phyloP scores from a whole-genome alignment of 2,329 filamentous ascomycete genomes.

The Nigrospora sphaerica region DNA sequence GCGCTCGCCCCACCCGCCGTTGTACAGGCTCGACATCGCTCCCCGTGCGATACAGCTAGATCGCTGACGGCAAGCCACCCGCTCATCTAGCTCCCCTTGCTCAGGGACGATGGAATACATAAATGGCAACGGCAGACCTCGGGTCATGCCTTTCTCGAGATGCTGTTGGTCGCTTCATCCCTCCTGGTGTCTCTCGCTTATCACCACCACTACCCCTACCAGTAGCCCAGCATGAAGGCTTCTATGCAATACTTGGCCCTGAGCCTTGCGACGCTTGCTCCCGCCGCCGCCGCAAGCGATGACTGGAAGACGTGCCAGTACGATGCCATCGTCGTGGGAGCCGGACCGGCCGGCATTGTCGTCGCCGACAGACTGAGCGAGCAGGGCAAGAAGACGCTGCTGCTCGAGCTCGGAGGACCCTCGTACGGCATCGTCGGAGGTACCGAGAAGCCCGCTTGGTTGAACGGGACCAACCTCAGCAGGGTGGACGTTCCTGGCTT shows the following conservation, averaged over 20 bases:
- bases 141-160: too few relatives aligned
- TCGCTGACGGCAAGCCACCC: too few relatives aligned
- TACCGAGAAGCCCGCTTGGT: conserved; percentile 38
- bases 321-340: conserved; percentile 36
- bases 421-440: conserved; percentile 42
- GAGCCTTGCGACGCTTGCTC: not conserved
- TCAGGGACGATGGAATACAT: too few relatives aligned
- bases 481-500: conserved; percentile 47
- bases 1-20: too few relatives aligned
- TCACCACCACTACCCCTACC: not conserved
- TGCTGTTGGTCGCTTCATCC: too few relatives aligned
- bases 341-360: conserved; percentile 45
- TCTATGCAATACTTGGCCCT: not conserved
- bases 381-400: conserved; percentile 41
- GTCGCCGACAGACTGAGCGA: conserved; percentile 43
- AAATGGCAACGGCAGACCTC: too few relatives aligned
- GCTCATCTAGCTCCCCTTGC: too few relatives aligned
- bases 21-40: too few relatives aligned
- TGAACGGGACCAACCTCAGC: conserved; percentile 37
- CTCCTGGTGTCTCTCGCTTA: not conserved
- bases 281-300: not conserved
- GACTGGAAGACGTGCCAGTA: conserved; percentile 20
- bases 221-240: conserved; percentile 1
- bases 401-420: conserved; percentile 42
- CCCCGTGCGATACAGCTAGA: too few relatives aligned